Percentiles rank a stretch among this genome's conserved stretches.
phyloP scores from a whole-genome alignment of 225 moss, liverwort and hornwort genomes.

The Anthoceros angustus region DNA sequence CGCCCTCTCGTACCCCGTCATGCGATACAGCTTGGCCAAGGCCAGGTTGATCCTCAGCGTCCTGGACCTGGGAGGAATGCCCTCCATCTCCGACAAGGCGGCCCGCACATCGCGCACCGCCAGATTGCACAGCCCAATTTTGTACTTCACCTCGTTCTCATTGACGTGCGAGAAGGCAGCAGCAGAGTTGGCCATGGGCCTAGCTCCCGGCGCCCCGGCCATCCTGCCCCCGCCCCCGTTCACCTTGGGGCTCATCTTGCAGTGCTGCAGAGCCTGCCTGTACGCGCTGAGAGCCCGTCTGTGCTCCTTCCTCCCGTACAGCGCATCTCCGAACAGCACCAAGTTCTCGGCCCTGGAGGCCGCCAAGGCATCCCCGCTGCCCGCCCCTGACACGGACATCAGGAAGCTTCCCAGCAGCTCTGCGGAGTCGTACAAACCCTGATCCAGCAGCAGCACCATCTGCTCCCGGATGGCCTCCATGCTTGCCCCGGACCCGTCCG shows the following conservation, averaged over 20 bases:
- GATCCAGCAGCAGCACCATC: slow-evolving; percentile 60
- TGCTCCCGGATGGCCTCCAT: slow-evolving; percentile 81
- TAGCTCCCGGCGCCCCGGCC: slow-evolving; percentile 34
- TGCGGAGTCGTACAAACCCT: slow-evolving; percentile 80
- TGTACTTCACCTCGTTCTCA: slow-evolving; percentile 83
- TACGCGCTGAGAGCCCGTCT: slow-evolving; percentile 74
- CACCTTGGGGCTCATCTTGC: slow-evolving; percentile 63
- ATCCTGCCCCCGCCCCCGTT: slow-evolving; percentile 38
- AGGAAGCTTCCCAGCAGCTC: slow-evolving; percentile 45
- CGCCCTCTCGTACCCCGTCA: slow-evolving; percentile 72
- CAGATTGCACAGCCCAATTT: slow-evolving; percentile 83
- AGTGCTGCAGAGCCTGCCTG: slow-evolving; percentile 75
- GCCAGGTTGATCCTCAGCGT: slow-evolving; percentile 79
- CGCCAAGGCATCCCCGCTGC: not conserved
- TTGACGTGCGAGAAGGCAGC: slow-evolving; percentile 38
- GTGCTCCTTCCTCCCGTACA: slow-evolving; percentile 73
- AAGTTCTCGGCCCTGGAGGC: not conserved
- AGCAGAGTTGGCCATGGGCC: slow-evolving; percentile 31
- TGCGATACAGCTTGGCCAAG: slow-evolving; percentile 71
- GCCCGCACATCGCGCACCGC: slow-evolving; percentile 74
- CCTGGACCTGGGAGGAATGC: slow-evolving; percentile 71
- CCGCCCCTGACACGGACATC: not conserved
- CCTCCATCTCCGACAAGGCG: slow-evolving; percentile 97
- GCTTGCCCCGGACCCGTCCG: not conserved
- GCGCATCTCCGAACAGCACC: slow-evolving; percentile 74